phyloP scores from a whole-genome alignment of 768 basidiomycete species.

The Suillus occidentalis region DNA sequence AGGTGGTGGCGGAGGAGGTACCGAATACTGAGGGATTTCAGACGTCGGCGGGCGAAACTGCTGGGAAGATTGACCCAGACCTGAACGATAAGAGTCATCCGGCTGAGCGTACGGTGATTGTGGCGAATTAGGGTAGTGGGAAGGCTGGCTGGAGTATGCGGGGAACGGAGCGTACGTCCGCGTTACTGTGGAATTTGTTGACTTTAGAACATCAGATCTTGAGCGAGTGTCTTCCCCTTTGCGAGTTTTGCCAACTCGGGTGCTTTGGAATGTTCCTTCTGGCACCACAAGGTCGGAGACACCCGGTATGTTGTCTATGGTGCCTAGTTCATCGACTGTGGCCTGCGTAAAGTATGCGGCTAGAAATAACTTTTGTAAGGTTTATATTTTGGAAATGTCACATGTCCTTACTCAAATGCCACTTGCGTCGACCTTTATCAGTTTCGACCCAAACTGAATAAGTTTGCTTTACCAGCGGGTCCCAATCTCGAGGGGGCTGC shows the following conservation, averaged over 20 bases:
- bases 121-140: conserved; percentile 25
- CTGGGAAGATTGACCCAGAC: conserved; percentile 24
- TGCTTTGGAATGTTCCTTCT: conserved; percentile 66
- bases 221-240: conserved; percentile 42
- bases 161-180: conserved; percentile 46
- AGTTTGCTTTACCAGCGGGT: conserved; percentile 78
- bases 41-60: conserved; percentile 18
- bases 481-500: conserved; percentile 60
- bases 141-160: conserved; percentile 29
- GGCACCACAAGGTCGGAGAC: conserved; percentile 66
- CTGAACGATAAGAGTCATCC: conserved; percentile 21
- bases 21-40: conserved; percentile 29
- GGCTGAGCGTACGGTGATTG: conserved; percentile 19
- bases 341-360: conserved; percentile 83
- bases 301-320: conserved; percentile 64
- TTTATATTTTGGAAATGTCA: not conserved
- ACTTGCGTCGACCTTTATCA: conserved; percentile 66
- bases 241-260: conserved; percentile 52
- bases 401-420: conserved; percentile 71
- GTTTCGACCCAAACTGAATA: conserved; percentile 79
- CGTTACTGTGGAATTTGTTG: conserved; percentile 30
- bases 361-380: conserved; percentile 27
- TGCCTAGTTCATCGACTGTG: conserved; percentile 68
- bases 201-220: conserved; percentile 32
- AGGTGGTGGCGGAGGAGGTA: conserved; percentile 26